Conservation (phyloP, 768 basidiomycete species). For the Pleurotus salmoneostramineus region DNA sequence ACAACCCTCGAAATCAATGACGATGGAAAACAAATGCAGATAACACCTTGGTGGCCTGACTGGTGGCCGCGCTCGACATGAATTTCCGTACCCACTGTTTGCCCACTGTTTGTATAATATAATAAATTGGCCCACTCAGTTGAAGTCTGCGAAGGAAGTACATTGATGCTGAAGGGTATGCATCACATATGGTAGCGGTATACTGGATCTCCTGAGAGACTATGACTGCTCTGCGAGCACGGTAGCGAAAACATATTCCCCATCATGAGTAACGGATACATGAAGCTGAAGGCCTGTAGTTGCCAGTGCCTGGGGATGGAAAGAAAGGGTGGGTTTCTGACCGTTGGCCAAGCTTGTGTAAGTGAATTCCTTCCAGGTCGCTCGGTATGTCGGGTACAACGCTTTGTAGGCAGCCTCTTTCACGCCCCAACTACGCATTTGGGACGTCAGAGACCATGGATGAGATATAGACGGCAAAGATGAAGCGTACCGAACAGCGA, state of each 20-base stretch:
- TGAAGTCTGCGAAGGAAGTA: too few relatives aligned
- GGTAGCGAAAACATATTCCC: slow-evolving; percentile 67
- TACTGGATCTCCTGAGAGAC: neutral
- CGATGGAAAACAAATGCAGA: slow-evolving; percentile 24
- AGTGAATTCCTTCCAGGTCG: slow-evolving; percentile 75
- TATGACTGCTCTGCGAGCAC: slow-evolving; percentile 53
- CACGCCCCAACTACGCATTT: slow-evolving; percentile 64
- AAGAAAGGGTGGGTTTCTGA: slow-evolving; percentile 38
- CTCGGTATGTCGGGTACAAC: slow-evolving; percentile 53
- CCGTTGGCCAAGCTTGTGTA: slow-evolving; percentile 32
- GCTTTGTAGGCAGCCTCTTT: slow-evolving; percentile 91
- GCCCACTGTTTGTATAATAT: neutral
- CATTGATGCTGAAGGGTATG: neutral
- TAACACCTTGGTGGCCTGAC: slow-evolving; percentile 66
- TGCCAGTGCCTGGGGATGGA: slow-evolving; percentile 34
- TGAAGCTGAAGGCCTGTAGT: slow-evolving; percentile 33
- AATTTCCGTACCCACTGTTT: neutral
- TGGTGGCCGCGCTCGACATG: slow-evolving; percentile 48
- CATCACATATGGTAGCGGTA: too few relatives aligned
- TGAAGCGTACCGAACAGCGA: too few relatives aligned
- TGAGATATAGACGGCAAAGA: too few relatives aligned
- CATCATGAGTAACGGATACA: slow-evolving; percentile 79
- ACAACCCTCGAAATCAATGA: slow-evolving; percentile 36
- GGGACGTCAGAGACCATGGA: slow-evolving; percentile 9
- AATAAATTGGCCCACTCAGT: too few relatives aligned